Evolutionary conservation across 768 basidiomycete species (phyloP), one percentile per base, ranked within the genome.

Genomic region (Panaeolus cyanescens): DNA sequence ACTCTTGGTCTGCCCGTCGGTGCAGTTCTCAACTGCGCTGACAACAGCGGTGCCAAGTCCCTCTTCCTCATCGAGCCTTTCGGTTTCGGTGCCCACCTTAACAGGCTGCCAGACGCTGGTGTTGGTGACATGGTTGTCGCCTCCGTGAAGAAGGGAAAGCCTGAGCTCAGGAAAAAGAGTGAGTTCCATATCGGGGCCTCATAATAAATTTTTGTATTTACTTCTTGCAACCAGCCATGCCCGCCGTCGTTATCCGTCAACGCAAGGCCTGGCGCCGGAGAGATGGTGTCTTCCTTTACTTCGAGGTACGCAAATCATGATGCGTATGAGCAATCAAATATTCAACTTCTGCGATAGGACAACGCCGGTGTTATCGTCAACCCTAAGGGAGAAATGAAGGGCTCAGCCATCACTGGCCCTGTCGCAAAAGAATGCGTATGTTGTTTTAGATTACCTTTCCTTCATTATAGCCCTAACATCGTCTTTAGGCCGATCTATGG

Each of bases 361-460:
- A 96, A 96, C 74, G 95, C 95, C 40, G 95, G 95, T 76, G 95
- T 96, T 59, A 96, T 96, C 64, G 95, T 98, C 70, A 98, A 97
- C 83, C 91, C 93, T 72, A 98, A 98, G 85, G 96, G 96, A 71
- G 97, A 99, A 83, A 99, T 99, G 97, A 99, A 99, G 85, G 96
- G 96, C 55, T 96, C 93, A 56, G 93, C 93, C 62, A 96, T 97
- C 74, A 93, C 95, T 33, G 95, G 95, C 60, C 95, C 95, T 37
- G 93, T 99, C 64, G 97, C 96, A 81, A 99, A 99, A 88, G 96
- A 98, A 93, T 99, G 97, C 74, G 93, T 95, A 75, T 39, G 93
- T 88, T 55, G 53, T 22, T 4, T 50, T 28, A 32, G 22, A 30
- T 32, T 12, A 5, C 22, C 1, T 32, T 31, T 62, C 17, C 34